Evolutionary conservation across 805 yeast species (phyloP).

Genomic region (Metschnikowia colocasiae): DNA sequence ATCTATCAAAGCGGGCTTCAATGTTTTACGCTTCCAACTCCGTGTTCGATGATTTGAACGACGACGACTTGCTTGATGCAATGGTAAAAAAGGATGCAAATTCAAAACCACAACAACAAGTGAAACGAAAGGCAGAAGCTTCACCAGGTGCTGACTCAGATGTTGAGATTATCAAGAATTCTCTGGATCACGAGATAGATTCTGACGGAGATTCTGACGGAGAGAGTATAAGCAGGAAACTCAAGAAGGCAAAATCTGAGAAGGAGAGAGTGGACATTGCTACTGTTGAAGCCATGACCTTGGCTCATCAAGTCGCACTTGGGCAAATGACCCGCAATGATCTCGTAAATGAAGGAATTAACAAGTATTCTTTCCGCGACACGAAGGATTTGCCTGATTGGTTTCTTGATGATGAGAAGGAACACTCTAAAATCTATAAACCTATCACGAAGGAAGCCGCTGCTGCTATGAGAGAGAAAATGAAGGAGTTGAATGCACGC

Average conservation of each 20-base stretch:
- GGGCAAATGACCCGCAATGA: slow-evolving; percentile 85
- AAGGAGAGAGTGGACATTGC: slow-evolving; percentile 73
- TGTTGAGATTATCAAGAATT: slow-evolving; percentile 41
- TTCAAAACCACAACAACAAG: slow-evolving; percentile 9
- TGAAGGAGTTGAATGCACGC: slow-evolving; percentile 78
- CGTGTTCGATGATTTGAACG: slow-evolving; percentile 39
- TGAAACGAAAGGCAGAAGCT: slow-evolving; percentile 5
- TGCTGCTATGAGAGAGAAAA: slow-evolving; percentile 40
- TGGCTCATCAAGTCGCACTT: slow-evolving; percentile 91
- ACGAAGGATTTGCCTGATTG: slow-evolving; percentile 91
- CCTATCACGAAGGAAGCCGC: slow-evolving; percentile 90
- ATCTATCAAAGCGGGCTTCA: slow-evolving; percentile 34
- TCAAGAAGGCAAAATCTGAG: slow-evolving; percentile 45
- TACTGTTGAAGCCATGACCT: slow-evolving; percentile 95
- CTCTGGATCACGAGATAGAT: slow-evolving; percentile 28
- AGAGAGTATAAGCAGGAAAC: slow-evolving; percentile 34
- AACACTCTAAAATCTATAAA: slow-evolving; percentile 77
- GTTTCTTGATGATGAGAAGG: slow-evolving; percentile 90
- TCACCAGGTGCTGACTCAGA: slow-evolving; percentile 32
- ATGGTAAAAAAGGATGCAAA: slow-evolving; percentile 5
- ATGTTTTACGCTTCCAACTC: slow-evolving; percentile 40
- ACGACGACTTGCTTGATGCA: slow-evolving; percentile 40
- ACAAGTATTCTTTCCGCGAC: slow-evolving; percentile 89
- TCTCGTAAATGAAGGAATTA: slow-evolving; percentile 87
- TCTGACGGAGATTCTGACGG: slow-evolving; percentile 52